Conservation (phyloP, 164 flowering plant species). For the Umbellularia californica region DNA sequence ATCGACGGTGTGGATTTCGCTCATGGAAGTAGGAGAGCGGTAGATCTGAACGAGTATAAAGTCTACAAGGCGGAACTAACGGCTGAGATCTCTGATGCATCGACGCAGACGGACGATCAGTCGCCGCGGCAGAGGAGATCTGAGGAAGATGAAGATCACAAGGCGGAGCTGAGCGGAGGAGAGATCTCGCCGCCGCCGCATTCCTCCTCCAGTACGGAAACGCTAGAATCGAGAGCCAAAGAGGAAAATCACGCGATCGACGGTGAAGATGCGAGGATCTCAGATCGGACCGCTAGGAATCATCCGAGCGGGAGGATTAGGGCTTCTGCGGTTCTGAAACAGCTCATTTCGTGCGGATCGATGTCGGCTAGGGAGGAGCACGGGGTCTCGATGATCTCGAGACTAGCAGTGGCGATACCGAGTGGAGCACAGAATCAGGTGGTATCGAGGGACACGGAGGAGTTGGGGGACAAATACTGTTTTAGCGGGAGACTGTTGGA, state of each 20-base stretch:
- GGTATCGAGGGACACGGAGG: slow-evolving; percentile 9
- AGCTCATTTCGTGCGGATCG: slow-evolving; percentile 79
- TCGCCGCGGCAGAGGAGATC: slow-evolving; percentile 25
- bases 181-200: slow-evolving; percentile 86
- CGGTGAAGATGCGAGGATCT: slow-evolving; percentile 9
- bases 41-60: slow-evolving; percentile 59
- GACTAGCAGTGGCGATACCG: slow-evolving; percentile 8
- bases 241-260: slow-evolving; percentile 47
- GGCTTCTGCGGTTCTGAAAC: slow-evolving; percentile 72
- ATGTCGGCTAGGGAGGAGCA: slow-evolving; percentile 48
- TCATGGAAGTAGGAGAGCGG: background rate
- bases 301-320: slow-evolving; percentile 38
- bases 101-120: slow-evolving; percentile 73
- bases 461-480: slow-evolving; percentile 18
- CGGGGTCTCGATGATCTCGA: slow-evolving; percentile 25
- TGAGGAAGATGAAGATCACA: slow-evolving; percentile 14
- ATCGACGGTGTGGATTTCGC: slow-evolving; percentile 31
- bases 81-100: slow-evolving; percentile 32
- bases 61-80: slow-evolving; percentile 46
- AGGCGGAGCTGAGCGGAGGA: slow-evolving; percentile 53
- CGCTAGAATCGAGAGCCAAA: slow-evolving; percentile 60
- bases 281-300: slow-evolving; percentile 30
- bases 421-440: slow-evolving; percentile 1
- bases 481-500: slow-evolving; percentile 3
- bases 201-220: slow-evolving; percentile 82